Evolutionary conservation across 768 basidiomycete genomes (phyloP), one percentile per base, ranked within the genome.

Genomic region (Trametes cingulata): DNA sequence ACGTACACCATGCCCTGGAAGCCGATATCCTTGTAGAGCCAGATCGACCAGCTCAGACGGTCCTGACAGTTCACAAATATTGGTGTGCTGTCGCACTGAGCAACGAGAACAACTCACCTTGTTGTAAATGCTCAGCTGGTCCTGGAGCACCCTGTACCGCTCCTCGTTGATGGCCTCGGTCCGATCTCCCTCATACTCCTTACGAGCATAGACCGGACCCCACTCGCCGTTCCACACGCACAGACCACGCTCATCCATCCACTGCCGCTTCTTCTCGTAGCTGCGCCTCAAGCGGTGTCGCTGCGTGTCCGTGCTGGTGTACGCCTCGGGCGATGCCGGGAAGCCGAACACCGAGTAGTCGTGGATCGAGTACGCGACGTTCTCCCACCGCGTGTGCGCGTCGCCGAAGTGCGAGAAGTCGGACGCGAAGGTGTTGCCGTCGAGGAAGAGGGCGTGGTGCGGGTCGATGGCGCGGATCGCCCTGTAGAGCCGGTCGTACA

Each of bases 21-120:
- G n/a, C 89, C 89, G 65, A 90, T 88, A 66, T 90, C 88, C 67
- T 89, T 93, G 82, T 90, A 93, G 19, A 91, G 74, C 92, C 92
- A 93, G 76, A 93, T 93, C 0, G 87, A 86, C 90, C 90, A 92
- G 69, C 83, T 85, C 56, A 87, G 72, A 25, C 82, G 82, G 65
- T 84, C 85, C 84, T 86, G 55, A 10, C 6, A 12, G 15, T 4
- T 20, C 37, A 46, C n/a, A 8, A 36, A 20, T 22, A 50, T 12
- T 19, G 6, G 1, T 25, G 20, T n/a, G 19, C 20, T n/a, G 47
- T 14, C 52, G 17, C 2, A n/a, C n/a, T n/a, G 17, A 37, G 51
- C 40, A n/a, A 29, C 49, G 24, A 17, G 17, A 53, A 56, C 4
- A 66, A 52, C 72, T 52, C 37, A 84, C 85, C 74, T 85, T 68